These are phyloP conservation scores for Argentina anserina DNA, from an alignment of 306 rosid species.

Conservation along the genomic window DNA sequence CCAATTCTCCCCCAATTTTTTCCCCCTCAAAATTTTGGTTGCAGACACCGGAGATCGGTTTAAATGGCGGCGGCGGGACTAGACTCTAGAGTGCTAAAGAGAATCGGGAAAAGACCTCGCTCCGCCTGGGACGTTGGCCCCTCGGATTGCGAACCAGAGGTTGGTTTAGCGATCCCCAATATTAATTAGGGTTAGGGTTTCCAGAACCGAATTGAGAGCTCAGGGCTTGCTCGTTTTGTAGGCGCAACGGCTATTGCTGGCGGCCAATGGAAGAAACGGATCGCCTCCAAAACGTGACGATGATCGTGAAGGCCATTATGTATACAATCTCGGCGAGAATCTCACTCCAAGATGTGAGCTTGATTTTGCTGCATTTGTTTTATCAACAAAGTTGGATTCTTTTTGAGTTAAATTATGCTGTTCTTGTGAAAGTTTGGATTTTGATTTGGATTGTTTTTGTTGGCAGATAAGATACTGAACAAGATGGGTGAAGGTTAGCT, in stretches of 20 bases:
- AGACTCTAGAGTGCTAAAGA: constrained; percentile 38
- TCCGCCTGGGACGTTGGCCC: constrained; percentile 77
- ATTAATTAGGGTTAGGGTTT: constrained; percentile 36
- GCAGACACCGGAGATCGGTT: constrained; percentile 26
- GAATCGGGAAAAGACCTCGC: constrained; percentile 75
- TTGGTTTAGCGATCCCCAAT: constrained; percentile 24
- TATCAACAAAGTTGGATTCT: neutral
- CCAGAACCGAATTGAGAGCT: neutral
- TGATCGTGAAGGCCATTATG: constrained; percentile 93
- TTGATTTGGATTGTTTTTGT: neutral
- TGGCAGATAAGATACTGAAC: constrained; percentile 88
- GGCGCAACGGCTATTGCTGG: constrained; percentile 48
- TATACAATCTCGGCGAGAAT: constrained; percentile 84
- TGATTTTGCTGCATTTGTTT: neutral
- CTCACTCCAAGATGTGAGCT: constrained; percentile 87
- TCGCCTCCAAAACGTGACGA: constrained; percentile 89
- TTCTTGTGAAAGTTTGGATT: neutral
- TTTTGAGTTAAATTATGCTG: neutral
- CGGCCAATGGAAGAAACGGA: constrained; percentile 37
- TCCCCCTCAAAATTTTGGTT: constrained; percentile 20
- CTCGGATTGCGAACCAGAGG: constrained; percentile 53
- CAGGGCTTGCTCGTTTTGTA: constrained; percentile 27
- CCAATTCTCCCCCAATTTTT: neutral
- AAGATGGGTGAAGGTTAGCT: constrained; percentile 99
- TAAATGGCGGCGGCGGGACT: constrained; percentile 37